Conservation (phyloP, 2,329 filamentous ascomycete species). For the Cordyceps militaris region DNA sequence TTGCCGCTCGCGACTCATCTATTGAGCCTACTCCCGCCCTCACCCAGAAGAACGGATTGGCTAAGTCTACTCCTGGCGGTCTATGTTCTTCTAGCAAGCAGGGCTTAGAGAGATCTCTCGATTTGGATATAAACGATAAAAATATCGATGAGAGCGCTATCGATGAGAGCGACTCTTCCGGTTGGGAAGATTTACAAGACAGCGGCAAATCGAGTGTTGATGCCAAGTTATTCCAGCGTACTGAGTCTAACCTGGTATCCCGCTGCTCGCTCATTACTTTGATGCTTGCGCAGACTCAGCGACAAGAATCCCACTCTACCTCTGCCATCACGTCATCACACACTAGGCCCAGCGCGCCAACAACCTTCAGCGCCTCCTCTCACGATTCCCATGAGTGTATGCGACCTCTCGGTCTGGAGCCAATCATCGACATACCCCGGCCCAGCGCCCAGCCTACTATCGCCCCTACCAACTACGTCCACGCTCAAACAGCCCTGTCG, state of each 20-base stretch:
- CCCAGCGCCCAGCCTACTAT: constrained; percentile 56
- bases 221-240: constrained; percentile 78
- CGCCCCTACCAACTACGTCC: constrained; percentile 53
- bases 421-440: constrained; percentile 52
- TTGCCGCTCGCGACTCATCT: too few relatives aligned
- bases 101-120: constrained; percentile 30
- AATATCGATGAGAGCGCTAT: constrained; percentile 71
- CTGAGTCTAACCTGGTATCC: constrained; percentile 76
- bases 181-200: constrained; percentile 59
- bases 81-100: constrained; percentile 16
- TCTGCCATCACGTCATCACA: constrained; percentile 45
- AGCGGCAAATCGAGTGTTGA: constrained; percentile 78
- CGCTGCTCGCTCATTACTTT: constrained; percentile 83
- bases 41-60: neutral
- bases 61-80: constrained; percentile 51
- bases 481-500: constrained; percentile 70
- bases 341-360: neutral
- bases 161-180: constrained; percentile 55
- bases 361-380: constrained; percentile 41
- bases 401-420: constrained; percentile 54
- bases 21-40: neutral
- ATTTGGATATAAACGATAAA: constrained; percentile 58
- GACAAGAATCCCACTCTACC: constrained; percentile 60
- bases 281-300: constrained; percentile 63
- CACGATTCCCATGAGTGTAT: constrained; percentile 56